Percentiles rank a stretch among this genome's conserved stretches.
Conservation (phyloP, 2,329 filamentous ascomycete genomes). For the Aspergillus ochraceus region DNA sequence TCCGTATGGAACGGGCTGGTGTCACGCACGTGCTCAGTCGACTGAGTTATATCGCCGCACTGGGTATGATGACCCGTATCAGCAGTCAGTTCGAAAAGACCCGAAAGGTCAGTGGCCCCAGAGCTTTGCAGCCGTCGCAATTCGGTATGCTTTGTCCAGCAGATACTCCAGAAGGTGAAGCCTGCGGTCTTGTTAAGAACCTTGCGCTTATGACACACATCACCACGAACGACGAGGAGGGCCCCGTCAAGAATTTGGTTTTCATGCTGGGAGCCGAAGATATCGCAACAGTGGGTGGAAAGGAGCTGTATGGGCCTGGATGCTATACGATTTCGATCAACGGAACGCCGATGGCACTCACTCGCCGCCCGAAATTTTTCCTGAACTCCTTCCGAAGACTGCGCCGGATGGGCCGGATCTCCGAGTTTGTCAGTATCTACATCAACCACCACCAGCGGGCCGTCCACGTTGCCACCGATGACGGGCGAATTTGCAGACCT, state of each 20-base stretch:
- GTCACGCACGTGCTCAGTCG: constrained; percentile 95
- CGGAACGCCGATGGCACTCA: constrained; percentile 88
- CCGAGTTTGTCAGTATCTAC: constrained; percentile 94
- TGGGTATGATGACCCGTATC: constrained; percentile 99
- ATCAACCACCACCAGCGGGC: constrained; percentile 91
- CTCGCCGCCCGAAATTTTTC: constrained; percentile 82
- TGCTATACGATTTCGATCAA: constrained; percentile 93
- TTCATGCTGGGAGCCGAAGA: constrained; percentile 84
- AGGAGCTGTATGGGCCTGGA: constrained; percentile 81
- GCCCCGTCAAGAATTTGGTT: constrained; percentile 80
- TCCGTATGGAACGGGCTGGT: constrained; percentile 96
- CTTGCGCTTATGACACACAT: constrained; percentile 98
- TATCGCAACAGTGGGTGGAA: constrained; percentile 75
- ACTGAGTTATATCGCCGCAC: constrained; percentile 90
- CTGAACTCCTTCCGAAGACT: constrained; percentile 81
- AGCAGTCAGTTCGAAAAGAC: constrained; percentile 99
- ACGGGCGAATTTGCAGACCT: constrained; percentile 92
- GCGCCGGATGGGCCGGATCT: constrained; percentile 85
- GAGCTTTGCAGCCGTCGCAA: constrained; percentile 93
- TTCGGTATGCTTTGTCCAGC: constrained; percentile 98
- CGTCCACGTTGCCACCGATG: constrained; percentile 94
- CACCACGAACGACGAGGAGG: constrained; percentile 93
- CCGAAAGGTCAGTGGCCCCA: constrained; percentile 89
- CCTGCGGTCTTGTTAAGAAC: constrained; percentile 97
- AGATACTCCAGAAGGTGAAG: constrained; percentile 97